Percentiles rank a stretch among this genome's conserved stretches.
These are phyloP conservation scores for Aspergillus sp. DNA, from an alignment of 2,329 filamentous ascomycete species.

Conservation along the genomic window DNA sequence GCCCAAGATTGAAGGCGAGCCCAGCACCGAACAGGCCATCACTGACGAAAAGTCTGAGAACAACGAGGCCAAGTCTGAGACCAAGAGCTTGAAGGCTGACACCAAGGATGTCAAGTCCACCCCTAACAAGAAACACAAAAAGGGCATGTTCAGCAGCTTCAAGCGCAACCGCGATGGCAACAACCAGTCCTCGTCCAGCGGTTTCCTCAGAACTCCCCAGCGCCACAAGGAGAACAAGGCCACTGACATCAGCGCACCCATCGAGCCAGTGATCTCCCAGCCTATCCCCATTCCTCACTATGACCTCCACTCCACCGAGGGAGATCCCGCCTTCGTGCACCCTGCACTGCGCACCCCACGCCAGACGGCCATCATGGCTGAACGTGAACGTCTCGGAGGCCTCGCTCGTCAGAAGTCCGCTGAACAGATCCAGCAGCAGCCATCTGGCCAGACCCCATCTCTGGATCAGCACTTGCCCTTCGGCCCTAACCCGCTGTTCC, in stretches of 20 bases:
- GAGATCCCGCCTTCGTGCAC: constrained; percentile 10
- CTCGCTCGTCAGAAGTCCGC: background rate
- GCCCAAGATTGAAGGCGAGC: background rate
- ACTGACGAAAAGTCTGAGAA: background rate
- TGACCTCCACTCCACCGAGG: background rate
- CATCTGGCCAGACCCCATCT: background rate
- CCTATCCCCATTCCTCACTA: background rate
- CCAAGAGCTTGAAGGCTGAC: background rate
- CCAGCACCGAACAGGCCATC: background rate
- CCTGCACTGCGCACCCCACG: constrained; percentile 10
- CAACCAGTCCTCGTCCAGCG: constrained; percentile 5
- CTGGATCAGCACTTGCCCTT: background rate
- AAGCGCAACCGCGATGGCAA: constrained; percentile 9
- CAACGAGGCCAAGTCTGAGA: no score
- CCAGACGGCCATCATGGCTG: constrained; percentile 7
- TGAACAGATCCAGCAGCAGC: background rate
- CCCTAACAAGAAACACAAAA: constrained; percentile 4
- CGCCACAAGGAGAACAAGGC: constrained; percentile 8
- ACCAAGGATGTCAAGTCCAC: constrained; percentile 5
- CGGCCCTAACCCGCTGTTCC: background rate
- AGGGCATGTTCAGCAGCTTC: constrained; percentile 12
- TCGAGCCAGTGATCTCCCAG: background rate
- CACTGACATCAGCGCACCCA: background rate
- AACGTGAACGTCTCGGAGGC: background rate
- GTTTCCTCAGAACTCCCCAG: constrained; percentile 8